Evolutionary conservation across 805 yeast species (phyloP).

Genomic region (Myxozyma nipponensis): DNA sequence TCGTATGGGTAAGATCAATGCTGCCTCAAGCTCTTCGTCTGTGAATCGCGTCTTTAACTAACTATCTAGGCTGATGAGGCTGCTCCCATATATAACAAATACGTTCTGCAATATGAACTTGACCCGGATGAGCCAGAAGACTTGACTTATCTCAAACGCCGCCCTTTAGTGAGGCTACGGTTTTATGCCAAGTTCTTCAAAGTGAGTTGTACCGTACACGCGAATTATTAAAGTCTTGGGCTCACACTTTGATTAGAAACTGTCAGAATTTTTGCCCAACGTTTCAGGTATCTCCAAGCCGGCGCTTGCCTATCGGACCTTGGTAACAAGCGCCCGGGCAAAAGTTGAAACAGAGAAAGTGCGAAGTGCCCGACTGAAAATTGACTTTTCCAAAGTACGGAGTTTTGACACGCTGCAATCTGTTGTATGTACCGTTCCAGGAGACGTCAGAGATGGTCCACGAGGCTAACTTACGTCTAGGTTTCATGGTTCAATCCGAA

Average conservation of each 20-base stretch:
- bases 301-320: constrained; percentile 20
- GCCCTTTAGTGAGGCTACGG: constrained; percentile 31
- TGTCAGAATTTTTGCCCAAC: constrained; percentile 27
- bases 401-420: constrained; percentile 25
- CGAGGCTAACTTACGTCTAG: constrained; percentile 8
- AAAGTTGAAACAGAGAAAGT: constrained; percentile 25
- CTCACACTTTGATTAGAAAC: constrained; percentile 15
- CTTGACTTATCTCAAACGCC: constrained; percentile 23
- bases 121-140: constrained; percentile 27
- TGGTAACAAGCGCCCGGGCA: constrained; percentile 26
- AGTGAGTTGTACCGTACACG: constrained; percentile 5
- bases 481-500: constrained; percentile 17
- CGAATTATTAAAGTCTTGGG: neutral
- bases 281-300: constrained; percentile 15
- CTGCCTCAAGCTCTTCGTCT: neutral
- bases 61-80: constrained; percentile 22
- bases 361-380: constrained; percentile 17
- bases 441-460: neutral
- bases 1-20: constrained; percentile 15
- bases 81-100: constrained; percentile 25
- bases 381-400: constrained; percentile 23
- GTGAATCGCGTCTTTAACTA: neutral
- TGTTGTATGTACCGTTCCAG: constrained; percentile 23
- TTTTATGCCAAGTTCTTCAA: constrained; percentile 30
- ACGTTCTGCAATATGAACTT: constrained; percentile 20